Evolutionary conservation across 306 rosid species (phyloP), one percentile per base, ranked within the genome.

Genomic region (Cucurbita pepo): DNA sequence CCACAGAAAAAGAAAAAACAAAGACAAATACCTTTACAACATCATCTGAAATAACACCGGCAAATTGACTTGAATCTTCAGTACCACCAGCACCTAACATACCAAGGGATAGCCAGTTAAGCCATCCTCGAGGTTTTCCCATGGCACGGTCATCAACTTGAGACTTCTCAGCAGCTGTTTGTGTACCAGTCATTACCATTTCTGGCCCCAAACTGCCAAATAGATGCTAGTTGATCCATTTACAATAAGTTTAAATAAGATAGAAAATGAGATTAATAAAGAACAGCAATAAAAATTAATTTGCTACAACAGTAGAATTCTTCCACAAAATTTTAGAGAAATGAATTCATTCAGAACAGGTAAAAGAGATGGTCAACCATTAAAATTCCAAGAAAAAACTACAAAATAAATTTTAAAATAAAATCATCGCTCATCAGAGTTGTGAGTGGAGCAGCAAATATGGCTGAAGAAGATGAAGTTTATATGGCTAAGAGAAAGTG

Each of bases 61-160:
- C 90, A 81, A 93, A 93, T 83, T 93, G 98, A 81, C 90, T 86
- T 19, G 88, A 87, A 83, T 90, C 97, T 77, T 90, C 97, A 69
- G 97, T 93, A 79, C 97, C 98, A 51, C 98, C 98, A 75, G 97
- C 98, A 79, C 98, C 94, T 58, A 93, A 96, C 97, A 93, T 89
- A 79, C 98, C 98, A 78, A 86, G 98, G 57, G 97, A 90, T 74
- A 93, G 82, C 98, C 97, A 90, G 83, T 90, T 88, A 84, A 93
- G 76, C 98, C 98, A 93, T 62, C 98, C 98, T 71, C 78, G 89
- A 77, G 96, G 78, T 79, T 85, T 90, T 4, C 89, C 88, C 4
- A 66, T 38, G 55, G 81, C 41, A 72, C 48, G 83, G 37, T 92
- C 97, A 71, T 92, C 96, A 71, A 72, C 87, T 70, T 64, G 70